These are phyloP conservation scores for Peronosclerospora sorghi DNA, from an alignment of 352 stramenopile species.

Conservation along the genomic window DNA sequence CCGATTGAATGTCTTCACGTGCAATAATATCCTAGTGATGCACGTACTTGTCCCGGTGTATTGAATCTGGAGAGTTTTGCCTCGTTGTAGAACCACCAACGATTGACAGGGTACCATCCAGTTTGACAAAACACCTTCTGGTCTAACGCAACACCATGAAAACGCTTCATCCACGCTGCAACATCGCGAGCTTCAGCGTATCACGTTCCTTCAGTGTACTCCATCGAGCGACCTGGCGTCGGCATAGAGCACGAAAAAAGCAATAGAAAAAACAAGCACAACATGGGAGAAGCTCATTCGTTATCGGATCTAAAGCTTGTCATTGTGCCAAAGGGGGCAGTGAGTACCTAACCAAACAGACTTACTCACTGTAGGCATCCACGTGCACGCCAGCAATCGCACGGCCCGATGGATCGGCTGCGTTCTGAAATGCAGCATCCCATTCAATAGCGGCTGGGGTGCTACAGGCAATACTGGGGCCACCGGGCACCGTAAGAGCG, in stretches of 20 bases:
- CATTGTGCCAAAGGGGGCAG: slow-evolving; percentile 29
- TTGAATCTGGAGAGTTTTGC: no score
- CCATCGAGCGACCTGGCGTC: slow-evolving; percentile 32
- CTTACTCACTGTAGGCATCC: slow-evolving; percentile 77
- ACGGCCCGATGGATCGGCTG: slow-evolving; percentile 91
- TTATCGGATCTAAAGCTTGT: no score
- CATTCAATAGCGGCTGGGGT: slow-evolving; percentile 96
- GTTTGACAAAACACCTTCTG: slow-evolving; percentile 88
- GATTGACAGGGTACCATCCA: slow-evolving; percentile 85
- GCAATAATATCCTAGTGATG: no score
- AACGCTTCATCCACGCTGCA: slow-evolving; percentile 84
- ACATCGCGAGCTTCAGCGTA: slow-evolving; percentile 63
- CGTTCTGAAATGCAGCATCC: slow-evolving; percentile 92
- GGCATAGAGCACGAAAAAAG: slow-evolving; percentile 19
- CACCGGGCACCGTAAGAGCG: slow-evolving; percentile 93
- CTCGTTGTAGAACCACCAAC: slow-evolving; percentile 84
- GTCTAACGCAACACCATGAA: slow-evolving; percentile 54
- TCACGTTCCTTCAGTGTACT: slow-evolving; percentile 69
- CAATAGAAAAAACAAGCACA: no score
- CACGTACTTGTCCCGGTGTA: no score
- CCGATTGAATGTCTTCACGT: no score
- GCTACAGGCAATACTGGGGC: slow-evolving; percentile 97
- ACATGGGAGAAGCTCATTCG: no score
- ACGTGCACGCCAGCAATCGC: slow-evolving; percentile 92
- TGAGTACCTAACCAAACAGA: slow-evolving; percentile 10